phyloP scores from a whole-genome alignment of 179 eudicot genomes.

The Kewa caespitosa region DNA sequence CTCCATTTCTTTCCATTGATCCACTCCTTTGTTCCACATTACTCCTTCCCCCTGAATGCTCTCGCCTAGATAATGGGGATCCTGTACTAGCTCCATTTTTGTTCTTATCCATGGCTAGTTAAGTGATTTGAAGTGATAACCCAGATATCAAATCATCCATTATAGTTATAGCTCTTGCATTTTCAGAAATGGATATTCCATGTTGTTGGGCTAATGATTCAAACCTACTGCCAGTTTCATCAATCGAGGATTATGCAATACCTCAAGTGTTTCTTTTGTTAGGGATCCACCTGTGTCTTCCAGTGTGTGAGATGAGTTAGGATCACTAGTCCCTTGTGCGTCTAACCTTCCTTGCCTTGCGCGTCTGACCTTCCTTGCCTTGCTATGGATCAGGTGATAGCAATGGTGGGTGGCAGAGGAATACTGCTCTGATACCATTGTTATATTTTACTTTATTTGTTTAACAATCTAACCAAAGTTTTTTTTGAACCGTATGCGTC shows the following conservation, averaged over 20 bases:
- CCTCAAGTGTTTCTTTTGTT: too few relatives aligned
- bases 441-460: too few relatives aligned
- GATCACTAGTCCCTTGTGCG: too few relatives aligned
- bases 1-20: background rate
- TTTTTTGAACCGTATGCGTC: conserved; percentile 2
- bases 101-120: background rate
- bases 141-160: background rate
- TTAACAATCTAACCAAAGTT: too few relatives aligned
- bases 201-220: background rate
- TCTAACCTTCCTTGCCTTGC: too few relatives aligned
- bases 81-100: background rate
- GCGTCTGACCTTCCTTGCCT: too few relatives aligned
- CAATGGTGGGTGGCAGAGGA: too few relatives aligned
- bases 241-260: too few relatives aligned
- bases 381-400: too few relatives aligned
- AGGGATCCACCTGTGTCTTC: too few relatives aligned
- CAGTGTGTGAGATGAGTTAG: too few relatives aligned
- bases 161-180: background rate
- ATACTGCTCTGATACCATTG: too few relatives aligned
- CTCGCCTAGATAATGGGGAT: background rate
- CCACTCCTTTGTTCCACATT: background rate
- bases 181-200: background rate
- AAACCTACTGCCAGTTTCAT: background rate
- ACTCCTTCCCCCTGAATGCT: background rate
- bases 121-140: background rate